These are phyloP conservation scores for Plantago elongata DNA, from an alignment of 257 asterid species.

Conservation along the genomic window DNA sequence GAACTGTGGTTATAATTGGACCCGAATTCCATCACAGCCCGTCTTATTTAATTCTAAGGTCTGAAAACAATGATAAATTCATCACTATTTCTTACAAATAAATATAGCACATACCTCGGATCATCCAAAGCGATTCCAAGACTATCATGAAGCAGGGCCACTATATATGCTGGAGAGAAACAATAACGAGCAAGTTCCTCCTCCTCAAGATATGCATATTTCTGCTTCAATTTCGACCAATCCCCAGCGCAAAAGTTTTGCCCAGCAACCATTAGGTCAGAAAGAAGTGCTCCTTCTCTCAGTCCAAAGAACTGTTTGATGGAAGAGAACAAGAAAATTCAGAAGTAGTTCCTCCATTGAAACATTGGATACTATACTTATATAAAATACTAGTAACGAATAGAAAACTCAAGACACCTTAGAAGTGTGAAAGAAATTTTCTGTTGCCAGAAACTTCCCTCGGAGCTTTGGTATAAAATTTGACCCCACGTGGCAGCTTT, in stretches of 20 bases:
- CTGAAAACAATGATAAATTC: background rate
- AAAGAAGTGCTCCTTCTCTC: conserved; percentile 59
- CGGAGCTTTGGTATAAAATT: conserved; percentile 80
- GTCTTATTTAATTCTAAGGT: background rate
- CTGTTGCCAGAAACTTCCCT: conserved; percentile 90
- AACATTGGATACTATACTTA: background rate
- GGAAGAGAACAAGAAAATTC: conserved; percentile 20
- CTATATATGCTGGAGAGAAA: conserved; percentile 94
- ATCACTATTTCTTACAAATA: background rate
- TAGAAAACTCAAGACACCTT: conserved; percentile 39
- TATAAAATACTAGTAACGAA: conserved; percentile 2
- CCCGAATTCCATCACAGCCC: background rate
- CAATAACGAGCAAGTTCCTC: conserved; percentile 82
- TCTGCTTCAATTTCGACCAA: conserved; percentile 67
- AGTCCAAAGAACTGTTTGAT: conserved; percentile 72
- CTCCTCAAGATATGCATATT: conserved; percentile 50
- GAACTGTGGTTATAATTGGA: background rate
- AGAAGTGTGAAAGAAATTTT: conserved; percentile 84
- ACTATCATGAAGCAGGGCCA: conserved; percentile 91
- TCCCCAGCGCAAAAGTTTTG: conserved; percentile 76
- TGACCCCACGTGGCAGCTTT: conserved; percentile 65
- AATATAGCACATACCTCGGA: conserved; percentile 43
- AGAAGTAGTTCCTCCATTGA: conserved; percentile 2
- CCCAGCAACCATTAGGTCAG: conserved; percentile 79
- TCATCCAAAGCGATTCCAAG: conserved; percentile 89